These are phyloP conservation scores for Leucaena leucocephala DNA, from an alignment of 306 rosid species.

Conservation along the genomic window DNA sequence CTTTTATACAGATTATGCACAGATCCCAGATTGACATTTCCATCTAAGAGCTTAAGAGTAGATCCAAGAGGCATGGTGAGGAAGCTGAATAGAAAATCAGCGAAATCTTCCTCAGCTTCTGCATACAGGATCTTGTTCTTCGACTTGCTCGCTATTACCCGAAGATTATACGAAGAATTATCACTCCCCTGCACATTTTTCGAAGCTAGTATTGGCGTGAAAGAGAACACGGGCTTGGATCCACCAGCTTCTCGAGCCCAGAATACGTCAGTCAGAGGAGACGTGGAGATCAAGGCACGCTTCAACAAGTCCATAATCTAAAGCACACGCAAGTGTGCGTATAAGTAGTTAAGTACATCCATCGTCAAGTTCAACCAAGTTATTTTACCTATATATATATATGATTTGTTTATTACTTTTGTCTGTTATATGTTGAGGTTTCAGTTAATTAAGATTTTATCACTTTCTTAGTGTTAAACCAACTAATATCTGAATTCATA, in stretches of 20 bases:
- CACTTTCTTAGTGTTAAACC: too few relatives aligned
- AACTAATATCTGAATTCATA: too few relatives aligned
- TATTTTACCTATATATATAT: too few relatives aligned
- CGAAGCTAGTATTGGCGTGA: neutral
- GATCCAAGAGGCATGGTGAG: conserved; percentile 33
- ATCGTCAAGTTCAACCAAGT: neutral
- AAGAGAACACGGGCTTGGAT: neutral
- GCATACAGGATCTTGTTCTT: conserved; percentile 15
- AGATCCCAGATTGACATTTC: neutral
- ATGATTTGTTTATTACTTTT: too few relatives aligned
- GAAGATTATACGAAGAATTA: too few relatives aligned
- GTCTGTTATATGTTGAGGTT: too few relatives aligned
- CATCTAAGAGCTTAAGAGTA: neutral
- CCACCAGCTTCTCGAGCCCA: neutral
- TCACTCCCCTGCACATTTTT: accelerated
- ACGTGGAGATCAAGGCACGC: conserved; percentile 1
- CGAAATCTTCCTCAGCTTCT: conserved; percentile 19
- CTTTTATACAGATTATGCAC: conserved; percentile 13
- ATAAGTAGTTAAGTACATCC: neutral
- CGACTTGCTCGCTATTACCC: conserved; percentile 13
- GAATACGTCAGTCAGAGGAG: neutral
- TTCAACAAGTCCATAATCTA: neutral
- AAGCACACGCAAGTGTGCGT: too few relatives aligned
- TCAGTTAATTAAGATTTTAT: too few relatives aligned
- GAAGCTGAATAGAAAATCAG: conserved; percentile 29